phyloP scores from a whole-genome alignment of 495 filamentous ascomycete species.

The Immersiella caudata region DNA sequence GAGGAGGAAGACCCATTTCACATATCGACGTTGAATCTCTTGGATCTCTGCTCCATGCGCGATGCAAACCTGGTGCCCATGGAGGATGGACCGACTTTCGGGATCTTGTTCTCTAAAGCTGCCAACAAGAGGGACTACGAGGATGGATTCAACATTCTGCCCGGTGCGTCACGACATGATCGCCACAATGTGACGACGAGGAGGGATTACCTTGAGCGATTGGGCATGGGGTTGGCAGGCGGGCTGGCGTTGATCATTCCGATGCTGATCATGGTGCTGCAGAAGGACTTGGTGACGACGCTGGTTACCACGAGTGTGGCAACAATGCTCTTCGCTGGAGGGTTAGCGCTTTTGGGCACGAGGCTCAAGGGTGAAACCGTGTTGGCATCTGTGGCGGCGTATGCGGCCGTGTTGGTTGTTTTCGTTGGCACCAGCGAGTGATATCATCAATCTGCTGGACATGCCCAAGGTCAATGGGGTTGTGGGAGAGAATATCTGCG shows the following conservation, averaged over 20 bases:
- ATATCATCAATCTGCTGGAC: no score
- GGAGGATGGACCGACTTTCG: neutral
- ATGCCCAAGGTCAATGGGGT: no score
- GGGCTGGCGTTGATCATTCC: neutral
- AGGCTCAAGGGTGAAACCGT: constrained; percentile 5
- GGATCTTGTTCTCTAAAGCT: no score
- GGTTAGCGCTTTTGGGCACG: constrained; percentile 3
- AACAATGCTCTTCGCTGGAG: constrained; percentile 3
- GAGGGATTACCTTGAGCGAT: neutral
- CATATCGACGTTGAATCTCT: neutral
- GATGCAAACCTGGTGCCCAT: neutral
- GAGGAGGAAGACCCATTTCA: constrained; percentile 3
- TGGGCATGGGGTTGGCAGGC: constrained; percentile 3
- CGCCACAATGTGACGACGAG: neutral
- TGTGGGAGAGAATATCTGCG: no score
- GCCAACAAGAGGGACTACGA: neutral
- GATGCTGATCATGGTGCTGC: constrained; percentile 8
- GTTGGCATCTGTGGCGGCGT: constrained; percentile 3
- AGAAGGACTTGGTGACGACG: constrained; percentile 10
- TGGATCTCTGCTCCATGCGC: constrained; percentile 2
- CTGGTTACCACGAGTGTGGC: neutral
- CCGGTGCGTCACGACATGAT: neutral
- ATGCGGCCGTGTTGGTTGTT: constrained; percentile 2
- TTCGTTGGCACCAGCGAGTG: constrained; percentile 3
- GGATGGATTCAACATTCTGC: neutral